Percentiles rank a stretch among this genome's conserved stretches.
Conservation (phyloP, 2,329 filamentous ascomycete genomes). For the Emmonsiellopsis sp. region DNA sequence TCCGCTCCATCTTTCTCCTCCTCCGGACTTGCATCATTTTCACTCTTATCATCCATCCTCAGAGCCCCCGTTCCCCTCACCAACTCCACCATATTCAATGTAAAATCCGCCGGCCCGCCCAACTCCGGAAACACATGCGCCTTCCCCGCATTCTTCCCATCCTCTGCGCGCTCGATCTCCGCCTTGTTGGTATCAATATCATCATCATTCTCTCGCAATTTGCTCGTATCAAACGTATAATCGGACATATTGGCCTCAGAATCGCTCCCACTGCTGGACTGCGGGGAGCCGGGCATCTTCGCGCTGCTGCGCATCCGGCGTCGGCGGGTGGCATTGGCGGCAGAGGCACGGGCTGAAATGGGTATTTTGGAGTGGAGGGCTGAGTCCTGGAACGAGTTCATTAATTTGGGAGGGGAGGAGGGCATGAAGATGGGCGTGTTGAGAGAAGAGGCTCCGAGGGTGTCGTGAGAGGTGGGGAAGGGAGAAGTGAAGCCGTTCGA, state of each 20-base stretch:
- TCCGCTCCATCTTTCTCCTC: slow-evolving; percentile 7
- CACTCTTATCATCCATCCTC: slow-evolving; percentile 7
- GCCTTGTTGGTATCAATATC: slow-evolving; percentile 7
- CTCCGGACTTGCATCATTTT: slow-evolving; percentile 6
- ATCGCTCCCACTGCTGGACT: slow-evolving; percentile 20
- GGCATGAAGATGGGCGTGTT: slow-evolving; percentile 28
- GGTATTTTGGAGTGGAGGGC: slow-evolving; percentile 4
- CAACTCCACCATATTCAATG: slow-evolving; percentile 32
- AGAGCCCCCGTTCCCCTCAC: slow-evolving; percentile 18
- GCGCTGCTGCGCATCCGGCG: slow-evolving; percentile 1
- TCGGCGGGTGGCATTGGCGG: slow-evolving; percentile 2
- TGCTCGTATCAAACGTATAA: slow-evolving; percentile 31
- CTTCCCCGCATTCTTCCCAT: slow-evolving; percentile 16
- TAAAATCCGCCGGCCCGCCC: slow-evolving; percentile 34
- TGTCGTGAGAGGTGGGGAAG: slow-evolving; percentile 32
- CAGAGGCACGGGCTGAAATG: neutral
- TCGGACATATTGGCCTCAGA: slow-evolving; percentile 31
- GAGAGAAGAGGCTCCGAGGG: slow-evolving; percentile 31
- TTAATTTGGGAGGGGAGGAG: slow-evolving; percentile 23
- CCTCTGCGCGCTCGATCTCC: slow-evolving; percentile 14
- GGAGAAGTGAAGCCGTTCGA: slow-evolving; percentile 28
- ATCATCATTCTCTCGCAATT: slow-evolving; percentile 22
- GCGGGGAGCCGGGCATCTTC: slow-evolving; percentile 15
- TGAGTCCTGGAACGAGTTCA: slow-evolving; percentile 1
- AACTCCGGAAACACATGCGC: slow-evolving; percentile 25